Conservation (phyloP, 352 stramenopile species). For the Lagenidium sp. region DNA sequence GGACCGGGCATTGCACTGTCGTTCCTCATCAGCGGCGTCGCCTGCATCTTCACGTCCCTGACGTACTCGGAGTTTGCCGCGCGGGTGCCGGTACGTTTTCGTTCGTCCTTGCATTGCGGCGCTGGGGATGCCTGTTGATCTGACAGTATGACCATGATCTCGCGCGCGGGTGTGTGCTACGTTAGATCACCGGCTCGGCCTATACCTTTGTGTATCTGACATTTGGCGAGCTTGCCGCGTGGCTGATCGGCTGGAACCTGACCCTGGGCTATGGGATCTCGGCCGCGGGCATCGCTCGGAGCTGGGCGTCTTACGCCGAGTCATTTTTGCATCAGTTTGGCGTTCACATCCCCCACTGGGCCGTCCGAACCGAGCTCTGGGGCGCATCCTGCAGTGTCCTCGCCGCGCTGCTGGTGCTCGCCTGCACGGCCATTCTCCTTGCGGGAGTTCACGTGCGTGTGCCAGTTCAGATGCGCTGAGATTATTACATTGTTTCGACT, state of each 20-base stretch:
- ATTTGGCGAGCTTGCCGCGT: constrained; percentile 83
- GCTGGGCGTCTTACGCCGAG: constrained; percentile 84
- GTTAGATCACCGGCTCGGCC: constrained; percentile 76
- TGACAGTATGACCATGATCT: background rate
- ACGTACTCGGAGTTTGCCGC: constrained; percentile 88
- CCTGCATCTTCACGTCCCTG: constrained; percentile 89
- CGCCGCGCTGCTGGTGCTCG: constrained; percentile 68
- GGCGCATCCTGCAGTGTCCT: constrained; percentile 71
- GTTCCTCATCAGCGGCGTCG: constrained; percentile 82
- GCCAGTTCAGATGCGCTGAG: background rate
- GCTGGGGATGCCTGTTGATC: background rate
- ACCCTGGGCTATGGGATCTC: constrained; percentile 91
- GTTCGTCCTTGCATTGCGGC: background rate
- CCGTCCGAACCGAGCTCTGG: constrained; percentile 41
- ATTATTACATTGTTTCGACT: background rate
- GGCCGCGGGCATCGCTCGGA: constrained; percentile 83
- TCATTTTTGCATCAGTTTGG: constrained; percentile 74
- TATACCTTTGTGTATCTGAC: constrained; percentile 89
- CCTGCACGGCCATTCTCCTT: constrained; percentile 79
- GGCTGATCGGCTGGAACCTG: constrained; percentile 90
- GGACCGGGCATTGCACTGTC: constrained; percentile 86
- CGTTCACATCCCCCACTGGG: constrained; percentile 49
- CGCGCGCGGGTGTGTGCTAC: background rate
- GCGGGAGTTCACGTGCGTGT: constrained; percentile 60
- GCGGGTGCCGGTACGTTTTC: constrained; percentile 54